Base-by-base conservation (phyloP, 1,284 basidiomycete genomes). In the Agroathelia rolfsii region DNA sequence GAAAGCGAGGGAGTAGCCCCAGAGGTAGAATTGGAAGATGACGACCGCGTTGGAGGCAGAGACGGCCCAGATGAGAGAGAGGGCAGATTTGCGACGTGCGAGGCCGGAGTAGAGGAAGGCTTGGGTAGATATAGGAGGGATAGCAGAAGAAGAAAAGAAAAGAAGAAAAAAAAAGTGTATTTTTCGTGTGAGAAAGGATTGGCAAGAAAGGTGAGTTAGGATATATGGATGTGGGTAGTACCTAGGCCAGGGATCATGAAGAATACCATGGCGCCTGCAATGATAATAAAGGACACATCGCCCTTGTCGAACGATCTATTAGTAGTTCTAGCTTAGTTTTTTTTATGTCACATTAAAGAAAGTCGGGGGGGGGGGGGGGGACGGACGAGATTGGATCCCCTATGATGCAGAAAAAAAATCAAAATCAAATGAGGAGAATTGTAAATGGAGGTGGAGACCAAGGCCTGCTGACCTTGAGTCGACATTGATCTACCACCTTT, bases 21-120 rank as follows among this genome's bases (percentile, higher is more conserved):
- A 84, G 58, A 85, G 73, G 52, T 68, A 88, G 86, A 86, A 92
- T 51, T 93, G 88, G 61, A 95, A 84, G 43, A 92, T 81, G 39
- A 78, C 77, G 43, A 90, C 64, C 3, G 83, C 80, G 42, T 85
- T 82, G 46, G 72, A 69, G 5, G 78, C 76, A 28, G 70, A 64
- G 36, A 78, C 74, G 7, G 67, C 75, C 76, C 76, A 83, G 26
- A 82, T 75, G 19, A 82, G 53, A 13, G 76, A 71, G 8, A 83
- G 57, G 3, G 76, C 75, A 35, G 72, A 76, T 52, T 81, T 81
- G 43, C 89, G 66, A 34, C 87, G 70, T 12, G 83, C 76, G 9
- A 90, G 66, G 39, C 89, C 89, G 24, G 88, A 88, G 57, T 94
- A 94, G 18, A 93, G 75, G 62, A 90, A 93, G 2, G 67, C 76